Conservation (phyloP, 768 basidiomycete genomes). For the Leccinum arenicola region DNA sequence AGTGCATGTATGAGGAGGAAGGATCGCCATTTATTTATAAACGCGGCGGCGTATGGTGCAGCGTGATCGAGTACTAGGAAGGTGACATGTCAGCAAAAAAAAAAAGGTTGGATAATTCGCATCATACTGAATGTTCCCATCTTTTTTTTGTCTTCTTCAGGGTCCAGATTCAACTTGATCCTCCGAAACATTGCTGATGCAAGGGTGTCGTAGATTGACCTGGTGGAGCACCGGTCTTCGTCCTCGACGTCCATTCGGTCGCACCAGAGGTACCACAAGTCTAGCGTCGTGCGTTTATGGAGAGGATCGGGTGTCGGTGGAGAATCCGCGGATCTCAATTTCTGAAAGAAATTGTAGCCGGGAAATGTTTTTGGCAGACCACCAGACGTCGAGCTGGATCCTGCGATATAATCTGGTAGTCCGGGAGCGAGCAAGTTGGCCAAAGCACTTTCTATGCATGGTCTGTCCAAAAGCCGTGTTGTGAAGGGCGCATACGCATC, state of each 20-base stretch:
- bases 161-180: background rate
- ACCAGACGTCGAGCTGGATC: constrained; percentile 22
- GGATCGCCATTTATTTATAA: background rate
- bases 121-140: background rate
- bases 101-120: background rate
- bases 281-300: constrained; percentile 6
- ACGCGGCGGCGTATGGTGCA: background rate
- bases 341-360: constrained; percentile 2
- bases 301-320: background rate
- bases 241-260: background rate
- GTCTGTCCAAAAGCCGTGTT: constrained; percentile 4
- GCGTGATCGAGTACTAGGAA: background rate
- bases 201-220: background rate
- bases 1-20: background rate
- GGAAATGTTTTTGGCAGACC: constrained; percentile 11
- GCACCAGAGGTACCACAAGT: background rate
- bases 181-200: background rate
- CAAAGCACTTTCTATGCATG: constrained; percentile 3
- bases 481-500: constrained; percentile 15
- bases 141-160: background rate
- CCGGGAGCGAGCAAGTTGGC: constrained; percentile 16
- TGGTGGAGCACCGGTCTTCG: background rate
- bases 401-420: constrained; percentile 16
- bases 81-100: background rate
- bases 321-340: background rate